Evolutionary conservation across 805 yeast genomes (phyloP), one percentile per base, ranked within the genome.

Genomic region (Wickerhamiella siamensis): DNA sequence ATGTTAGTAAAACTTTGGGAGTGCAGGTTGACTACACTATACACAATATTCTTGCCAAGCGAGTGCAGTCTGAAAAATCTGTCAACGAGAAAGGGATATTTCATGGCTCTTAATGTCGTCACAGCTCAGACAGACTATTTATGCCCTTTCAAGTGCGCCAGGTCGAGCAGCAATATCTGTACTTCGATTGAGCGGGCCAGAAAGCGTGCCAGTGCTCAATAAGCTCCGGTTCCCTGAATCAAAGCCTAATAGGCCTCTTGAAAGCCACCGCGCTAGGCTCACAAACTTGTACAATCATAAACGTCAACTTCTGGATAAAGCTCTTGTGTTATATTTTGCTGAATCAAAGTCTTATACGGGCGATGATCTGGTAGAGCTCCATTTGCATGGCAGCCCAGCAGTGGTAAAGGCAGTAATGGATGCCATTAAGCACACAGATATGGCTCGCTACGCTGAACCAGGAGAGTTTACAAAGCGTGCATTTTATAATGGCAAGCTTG

Each of bases 381-480:
- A 91, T 54, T 60, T 83, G 2, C 98, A 91, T 59, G 98, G 98
- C 3, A 96, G 97, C 3, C 75, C 71, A 10, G 95, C 97, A 0
- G 83, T 88, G 1, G 72, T 83, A 2, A 65, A 68, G 38, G 70
- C 84, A 0, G 81, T 87, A 0, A 52, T 87, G 38, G 63, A 63
- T 4, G 76, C 93, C 0, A 75, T 91, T 4, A 44, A 44, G 8
- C 52, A 47, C 4, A 50, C 51, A 2, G 43, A 51, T 14, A 65
- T 65, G 4, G 74, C 88, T 12, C 57, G 97, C 41, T 77, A 79
- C 56, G 98, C 98, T 0, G 88, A 81, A 53, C 77, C 84, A 5
- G 98, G 98, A 6, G 98, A 91, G 59, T 91, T 91, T 54, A 80
- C 95, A 0, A 68, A 67, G 51, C 69, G 94, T 31, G 96, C 95